Evolutionary conservation across 2,329 filamentous ascomycete species (phyloP).

Genomic region (Aspergillus costaricaensis): DNA sequence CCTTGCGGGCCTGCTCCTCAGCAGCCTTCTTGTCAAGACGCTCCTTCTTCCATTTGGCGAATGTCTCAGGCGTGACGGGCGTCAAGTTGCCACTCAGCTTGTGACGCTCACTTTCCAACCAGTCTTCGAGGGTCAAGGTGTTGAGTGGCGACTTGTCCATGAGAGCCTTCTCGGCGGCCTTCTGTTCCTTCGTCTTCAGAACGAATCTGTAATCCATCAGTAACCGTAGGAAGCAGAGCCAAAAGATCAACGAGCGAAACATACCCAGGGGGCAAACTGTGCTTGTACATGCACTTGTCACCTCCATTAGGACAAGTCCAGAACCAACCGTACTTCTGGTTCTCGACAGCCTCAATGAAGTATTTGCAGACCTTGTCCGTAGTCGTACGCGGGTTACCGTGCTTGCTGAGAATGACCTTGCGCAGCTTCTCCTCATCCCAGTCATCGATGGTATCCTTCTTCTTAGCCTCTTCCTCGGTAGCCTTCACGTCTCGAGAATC

Average conservation of each 20-base stretch:
- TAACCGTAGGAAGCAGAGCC: slow-evolving; percentile 14
- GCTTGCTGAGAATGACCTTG: slow-evolving; percentile 89
- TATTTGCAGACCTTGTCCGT: slow-evolving; percentile 99
- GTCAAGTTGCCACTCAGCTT: slow-evolving; percentile 90
- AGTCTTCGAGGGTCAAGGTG: slow-evolving; percentile 94
- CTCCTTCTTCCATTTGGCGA: slow-evolving; percentile 96
- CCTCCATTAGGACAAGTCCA: slow-evolving; percentile 97
- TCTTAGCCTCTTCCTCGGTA: slow-evolving; percentile 70
- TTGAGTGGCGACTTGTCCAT: slow-evolving; percentile 94
- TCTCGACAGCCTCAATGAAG: slow-evolving; percentile 96
- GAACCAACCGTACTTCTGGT: slow-evolving; percentile 99
- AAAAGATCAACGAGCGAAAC: slow-evolving; percentile 40
- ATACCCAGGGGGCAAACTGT: slow-evolving; percentile 90
- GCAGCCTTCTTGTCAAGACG: slow-evolving; percentile 93
- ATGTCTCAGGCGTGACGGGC: slow-evolving; percentile 87
- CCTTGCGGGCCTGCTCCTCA: slow-evolving; percentile 83
- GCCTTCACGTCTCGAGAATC: slow-evolving; percentile 72
- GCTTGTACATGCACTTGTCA: slow-evolving; percentile 98
- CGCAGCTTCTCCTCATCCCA: slow-evolving; percentile 98
- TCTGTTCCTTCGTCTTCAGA: slow-evolving; percentile 96
- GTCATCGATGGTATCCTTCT: slow-evolving; percentile 88
- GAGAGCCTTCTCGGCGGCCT: slow-evolving; percentile 90
- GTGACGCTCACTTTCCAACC: slow-evolving; percentile 92
- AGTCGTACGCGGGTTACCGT: slow-evolving; percentile 91
- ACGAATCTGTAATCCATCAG: slow-evolving; percentile 67